Percentiles rank a stretch among this genome's conserved stretches.
These are phyloP conservation scores for Coemansia sp. DNA, from an alignment of 192 early-diverging fungal genomes.

Conservation along the genomic window DNA sequence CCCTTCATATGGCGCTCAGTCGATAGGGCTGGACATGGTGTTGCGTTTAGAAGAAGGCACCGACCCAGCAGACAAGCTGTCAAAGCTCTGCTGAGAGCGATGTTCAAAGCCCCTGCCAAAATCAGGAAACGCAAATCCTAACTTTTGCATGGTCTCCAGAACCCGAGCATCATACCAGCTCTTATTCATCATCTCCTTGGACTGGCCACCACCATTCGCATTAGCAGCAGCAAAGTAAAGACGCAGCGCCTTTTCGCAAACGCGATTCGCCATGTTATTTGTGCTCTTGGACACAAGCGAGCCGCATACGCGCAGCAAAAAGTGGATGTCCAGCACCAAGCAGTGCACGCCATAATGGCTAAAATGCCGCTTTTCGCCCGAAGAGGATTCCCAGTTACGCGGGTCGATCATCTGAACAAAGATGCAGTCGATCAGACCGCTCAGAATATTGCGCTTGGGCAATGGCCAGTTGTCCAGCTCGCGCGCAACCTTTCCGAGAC, in stretches of 20 bases:
- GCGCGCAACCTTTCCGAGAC: conserved; percentile 32
- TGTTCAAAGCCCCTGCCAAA: conserved; percentile 53
- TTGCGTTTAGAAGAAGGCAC: not conserved
- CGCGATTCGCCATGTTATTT: conserved; percentile 53
- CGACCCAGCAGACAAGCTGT: conserved; percentile 6
- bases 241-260: conserved; percentile 55
- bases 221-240: conserved; percentile 33
- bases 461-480: conserved; percentile 52
- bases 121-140: conserved; percentile 48
- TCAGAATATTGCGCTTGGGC: conserved; percentile 42
- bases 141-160: conserved; percentile 30
- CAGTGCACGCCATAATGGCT: conserved; percentile 52
- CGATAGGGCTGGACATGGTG: not conserved
- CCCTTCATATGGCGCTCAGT: conserved; percentile 1
- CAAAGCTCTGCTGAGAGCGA: conserved; percentile 53
- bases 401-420: conserved; percentile 52
- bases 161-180: conserved; percentile 51
- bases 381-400: conserved; percentile 43
- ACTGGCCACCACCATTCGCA: not conserved
- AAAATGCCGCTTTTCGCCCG: conserved; percentile 35
- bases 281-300: conserved; percentile 53
- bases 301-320: conserved; percentile 52
- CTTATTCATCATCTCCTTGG: conserved; percentile 45
- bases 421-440: conserved; percentile 49
- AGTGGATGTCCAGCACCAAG: conserved; percentile 53